Evolutionary conservation across 2,329 filamentous ascomycete species (phyloP).

Genomic region (Ascochyta koolunga): DNA sequence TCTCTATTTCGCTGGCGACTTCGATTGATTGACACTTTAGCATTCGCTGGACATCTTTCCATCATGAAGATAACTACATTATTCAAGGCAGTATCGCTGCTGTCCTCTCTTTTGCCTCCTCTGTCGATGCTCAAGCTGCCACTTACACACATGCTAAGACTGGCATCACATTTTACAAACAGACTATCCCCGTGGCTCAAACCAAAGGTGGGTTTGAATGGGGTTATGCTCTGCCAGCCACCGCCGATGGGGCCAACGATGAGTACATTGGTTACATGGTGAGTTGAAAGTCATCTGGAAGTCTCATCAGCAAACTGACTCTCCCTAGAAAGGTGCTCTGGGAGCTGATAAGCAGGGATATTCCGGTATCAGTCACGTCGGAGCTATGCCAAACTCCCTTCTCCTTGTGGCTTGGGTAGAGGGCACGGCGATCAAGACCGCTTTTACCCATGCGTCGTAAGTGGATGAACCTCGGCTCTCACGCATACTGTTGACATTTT

Average conservation of each 20-base stretch:
- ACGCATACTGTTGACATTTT: conserved; percentile 16
- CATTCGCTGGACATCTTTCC: conserved; percentile 24
- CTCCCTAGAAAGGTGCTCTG: conserved; percentile 36
- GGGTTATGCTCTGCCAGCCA: conserved; percentile 42
- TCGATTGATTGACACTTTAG: conserved; percentile 16
- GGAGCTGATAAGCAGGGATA: conserved; percentile 39
- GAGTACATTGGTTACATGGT: conserved; percentile 49
- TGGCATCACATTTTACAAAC: conserved; percentile 39
- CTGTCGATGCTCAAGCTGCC: conserved; percentile 37
- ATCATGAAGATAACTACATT: conserved; percentile 45
- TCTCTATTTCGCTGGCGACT: conserved; percentile 31
- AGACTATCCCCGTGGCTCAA: conserved; percentile 29
- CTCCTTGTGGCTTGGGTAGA: conserved; percentile 44
- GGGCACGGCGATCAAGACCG: conserved; percentile 35
- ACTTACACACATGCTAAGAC: conserved; percentile 39
- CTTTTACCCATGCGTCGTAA: conserved; percentile 40
- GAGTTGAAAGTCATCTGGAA: conserved; percentile 4
- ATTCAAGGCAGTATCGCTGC: conserved; percentile 46
- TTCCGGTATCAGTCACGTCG: conserved; percentile 46
- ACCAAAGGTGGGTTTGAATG: conserved; percentile 45
- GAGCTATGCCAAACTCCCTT: conserved; percentile 45
- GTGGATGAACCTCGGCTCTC: conserved; percentile 5
- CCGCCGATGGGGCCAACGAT: conserved; percentile 28
- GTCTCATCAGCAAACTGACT: conserved; percentile 13
- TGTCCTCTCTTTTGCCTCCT: conserved; percentile 41